These are phyloP conservation scores for Begonia masoniana DNA, from an alignment of 306 rosid species.

Conservation along the genomic window DNA sequence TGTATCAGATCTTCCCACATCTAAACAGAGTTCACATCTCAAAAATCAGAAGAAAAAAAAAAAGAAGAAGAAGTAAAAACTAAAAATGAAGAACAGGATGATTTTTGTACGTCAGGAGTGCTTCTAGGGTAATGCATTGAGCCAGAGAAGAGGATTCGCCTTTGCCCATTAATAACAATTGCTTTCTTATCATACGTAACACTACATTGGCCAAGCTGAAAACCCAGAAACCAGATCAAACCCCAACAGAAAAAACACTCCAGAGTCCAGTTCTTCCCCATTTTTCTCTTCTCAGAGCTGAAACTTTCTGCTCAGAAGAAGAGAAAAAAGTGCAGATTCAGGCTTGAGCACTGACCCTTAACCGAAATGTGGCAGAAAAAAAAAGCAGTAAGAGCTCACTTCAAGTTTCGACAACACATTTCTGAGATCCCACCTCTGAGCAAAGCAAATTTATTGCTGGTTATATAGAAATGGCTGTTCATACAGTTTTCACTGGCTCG, in stretches of 20 bases:
- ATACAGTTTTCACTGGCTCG: too few species aligned
- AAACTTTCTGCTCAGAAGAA: neutral
- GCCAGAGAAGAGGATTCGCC: slow-evolving; percentile 89
- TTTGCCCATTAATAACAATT: slow-evolving; percentile 65
- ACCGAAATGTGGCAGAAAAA: slow-evolving; percentile 8
- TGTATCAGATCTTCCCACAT: slow-evolving; percentile 98
- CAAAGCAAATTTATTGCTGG: slow-evolving; percentile 13
- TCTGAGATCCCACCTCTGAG: slow-evolving; percentile 10
- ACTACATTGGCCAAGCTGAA: slow-evolving; percentile 25
- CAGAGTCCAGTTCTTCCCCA: slow-evolving; percentile 50
- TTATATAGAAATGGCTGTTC: neutral
- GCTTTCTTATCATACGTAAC: slow-evolving; percentile 89
- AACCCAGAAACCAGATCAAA: slow-evolving; percentile 16
- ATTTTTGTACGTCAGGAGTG: slow-evolving; percentile 59
- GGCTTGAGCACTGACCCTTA: neutral
- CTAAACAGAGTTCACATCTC: slow-evolving; percentile 24
- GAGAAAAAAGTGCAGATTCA: slow-evolving; percentile 1
- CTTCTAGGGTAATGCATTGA: slow-evolving; percentile 98
- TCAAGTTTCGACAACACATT: slow-evolving; percentile 16
- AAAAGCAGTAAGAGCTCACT: slow-evolving; percentile 16
- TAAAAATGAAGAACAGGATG: neutral
- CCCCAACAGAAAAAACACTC: slow-evolving; percentile 31
- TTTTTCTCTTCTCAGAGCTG: slow-evolving; percentile 5
- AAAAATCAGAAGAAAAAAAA: neutral
- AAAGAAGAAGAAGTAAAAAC: slow-evolving; percentile 5